phyloP scores from a whole-genome alignment of 345 rosid genomes.

The Camelina laxa region DNA sequence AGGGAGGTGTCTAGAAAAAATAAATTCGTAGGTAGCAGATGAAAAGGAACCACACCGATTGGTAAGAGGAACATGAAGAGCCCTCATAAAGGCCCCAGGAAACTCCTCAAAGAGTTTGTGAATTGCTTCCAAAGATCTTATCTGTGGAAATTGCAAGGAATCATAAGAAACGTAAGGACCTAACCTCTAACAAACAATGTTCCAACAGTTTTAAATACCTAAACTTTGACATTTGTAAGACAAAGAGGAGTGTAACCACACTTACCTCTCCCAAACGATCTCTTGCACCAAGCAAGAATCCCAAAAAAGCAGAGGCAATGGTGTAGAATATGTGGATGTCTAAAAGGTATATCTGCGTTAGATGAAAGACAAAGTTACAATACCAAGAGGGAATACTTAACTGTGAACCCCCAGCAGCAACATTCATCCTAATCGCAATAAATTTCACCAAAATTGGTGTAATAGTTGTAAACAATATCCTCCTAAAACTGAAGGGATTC shows the following conservation, averaged over 20 bases:
- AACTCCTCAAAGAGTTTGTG: slow-evolving; percentile 86
- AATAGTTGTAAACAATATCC: slow-evolving; percentile 15
- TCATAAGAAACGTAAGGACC: slow-evolving; percentile 26
- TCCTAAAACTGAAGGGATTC: slow-evolving; percentile 10
- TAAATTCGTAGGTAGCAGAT: slow-evolving; percentile 19
- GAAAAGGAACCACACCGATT: slow-evolving; percentile 55
- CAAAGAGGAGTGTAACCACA: slow-evolving; percentile 22
- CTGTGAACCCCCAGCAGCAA: slow-evolving; percentile 14
- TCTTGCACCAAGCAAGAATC: slow-evolving; percentile 96
- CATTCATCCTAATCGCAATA: slow-evolving; percentile 29
- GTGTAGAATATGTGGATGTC: slow-evolving; percentile 88
- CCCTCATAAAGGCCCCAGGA: slow-evolving; percentile 79
- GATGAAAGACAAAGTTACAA: slow-evolving; percentile 27
- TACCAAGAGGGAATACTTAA: slow-evolving; percentile 28
- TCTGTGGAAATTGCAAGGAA: slow-evolving; percentile 55
- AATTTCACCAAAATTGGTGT: slow-evolving; percentile 28
- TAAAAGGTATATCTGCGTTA: slow-evolving; percentile 81
- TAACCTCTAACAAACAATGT: slow-evolving; percentile 30
- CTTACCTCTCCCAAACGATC: slow-evolving; percentile 97
- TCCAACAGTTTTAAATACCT: slow-evolving; percentile 16
- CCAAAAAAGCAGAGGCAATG: slow-evolving; percentile 80
- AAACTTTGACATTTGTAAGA: slow-evolving; percentile 10
- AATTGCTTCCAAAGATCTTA: slow-evolving; percentile 89
- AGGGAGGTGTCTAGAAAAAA: slow-evolving; percentile 6
- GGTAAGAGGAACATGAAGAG: slow-evolving; percentile 64